Evolutionary conservation across 257 asterid genomes (phyloP).

Genomic region (Solanum bulbocastanum): DNA sequence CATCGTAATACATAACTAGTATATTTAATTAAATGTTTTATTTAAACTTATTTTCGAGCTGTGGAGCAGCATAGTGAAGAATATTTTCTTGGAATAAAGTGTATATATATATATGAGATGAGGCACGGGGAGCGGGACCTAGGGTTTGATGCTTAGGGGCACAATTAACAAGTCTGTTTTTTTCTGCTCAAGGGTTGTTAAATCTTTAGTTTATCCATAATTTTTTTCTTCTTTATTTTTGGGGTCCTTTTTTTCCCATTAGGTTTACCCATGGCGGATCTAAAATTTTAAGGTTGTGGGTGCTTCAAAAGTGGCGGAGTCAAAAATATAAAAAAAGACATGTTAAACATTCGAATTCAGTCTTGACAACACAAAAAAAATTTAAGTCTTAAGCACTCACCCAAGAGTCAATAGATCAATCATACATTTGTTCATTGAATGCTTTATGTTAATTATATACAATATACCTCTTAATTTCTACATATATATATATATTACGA

Average conservation of each 20-base stretch:
- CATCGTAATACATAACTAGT: background rate
- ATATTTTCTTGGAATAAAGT: background rate
- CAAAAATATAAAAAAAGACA: too few species aligned
- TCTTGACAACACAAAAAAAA: too few species aligned
- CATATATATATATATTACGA: too few species aligned
- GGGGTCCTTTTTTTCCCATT: background rate
- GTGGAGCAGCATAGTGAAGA: background rate
- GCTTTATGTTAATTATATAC: too few species aligned
- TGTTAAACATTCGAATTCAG: too few species aligned
- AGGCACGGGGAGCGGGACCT: slow-evolving; percentile 94
- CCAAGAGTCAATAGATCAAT: too few species aligned
- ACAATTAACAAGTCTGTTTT: background rate
- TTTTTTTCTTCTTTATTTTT: background rate
- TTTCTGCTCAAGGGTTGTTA: background rate
- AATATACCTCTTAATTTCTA: too few species aligned
- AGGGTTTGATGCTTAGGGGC: slow-evolving; percentile 36
- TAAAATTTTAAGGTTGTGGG: too few species aligned
- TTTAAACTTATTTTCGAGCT: background rate
- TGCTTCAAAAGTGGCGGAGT: accelerated
- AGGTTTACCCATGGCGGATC: too few species aligned
- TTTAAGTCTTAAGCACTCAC: too few species aligned
- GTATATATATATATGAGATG: background rate
- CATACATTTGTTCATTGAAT: too few species aligned
- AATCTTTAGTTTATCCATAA: background rate
- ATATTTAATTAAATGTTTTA: background rate